Evolutionary conservation across 768 basidiomycete genomes (phyloP), one percentile per base, ranked within the genome.

Genomic region (Glaciozyma antarctica): DNA sequence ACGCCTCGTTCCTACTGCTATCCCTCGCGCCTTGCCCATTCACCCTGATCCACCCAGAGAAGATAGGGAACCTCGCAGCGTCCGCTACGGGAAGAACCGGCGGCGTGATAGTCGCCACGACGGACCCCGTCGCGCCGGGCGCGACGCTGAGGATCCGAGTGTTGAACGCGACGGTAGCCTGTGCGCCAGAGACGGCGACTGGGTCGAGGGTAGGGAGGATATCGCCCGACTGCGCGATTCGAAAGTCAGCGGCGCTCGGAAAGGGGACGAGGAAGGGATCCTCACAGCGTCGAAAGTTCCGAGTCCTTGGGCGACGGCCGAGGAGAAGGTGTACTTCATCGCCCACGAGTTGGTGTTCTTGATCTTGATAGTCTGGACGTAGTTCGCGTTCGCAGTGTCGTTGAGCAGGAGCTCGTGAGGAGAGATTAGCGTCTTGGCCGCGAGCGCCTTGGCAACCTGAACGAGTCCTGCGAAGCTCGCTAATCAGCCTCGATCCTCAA

Each of bases 381-480:
- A 73, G 58, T 77, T 75, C 73, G 83, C 82, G 72, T 84, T 78
- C 12, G 81, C 79, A 5, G 85, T 86, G 73, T 86, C 85, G 67
- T 87, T 87, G 48, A 85, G 75, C 45, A 82, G 69, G n/a, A 86
- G 76, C 71, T 85, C 81, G 19, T 80, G 79, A 8, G 84, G 84
- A 7, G 81, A 79, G 32, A 86, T 75, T 47, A 82, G 72, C 6
- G 83, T 81, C 0, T 78, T 80, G 7, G 81, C 76, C 59, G 81
- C 79, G 54, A 86, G 77, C 0, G 85, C 85, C 61, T 81, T 79
- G 73, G 80, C 83, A 17, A 83, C 82, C 64, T 86, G 78, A 61
- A 86, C 77, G 56, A 85, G 71, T 15, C 67, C 67, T 68, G 55
- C 19, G 22, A 24, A 44, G 26, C 24, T 5, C 24, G 30, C 51